These are phyloP conservation scores for Lentinula sp. DNA, from an alignment of 768 basidiomycete genomes.

Conservation along the genomic window DNA sequence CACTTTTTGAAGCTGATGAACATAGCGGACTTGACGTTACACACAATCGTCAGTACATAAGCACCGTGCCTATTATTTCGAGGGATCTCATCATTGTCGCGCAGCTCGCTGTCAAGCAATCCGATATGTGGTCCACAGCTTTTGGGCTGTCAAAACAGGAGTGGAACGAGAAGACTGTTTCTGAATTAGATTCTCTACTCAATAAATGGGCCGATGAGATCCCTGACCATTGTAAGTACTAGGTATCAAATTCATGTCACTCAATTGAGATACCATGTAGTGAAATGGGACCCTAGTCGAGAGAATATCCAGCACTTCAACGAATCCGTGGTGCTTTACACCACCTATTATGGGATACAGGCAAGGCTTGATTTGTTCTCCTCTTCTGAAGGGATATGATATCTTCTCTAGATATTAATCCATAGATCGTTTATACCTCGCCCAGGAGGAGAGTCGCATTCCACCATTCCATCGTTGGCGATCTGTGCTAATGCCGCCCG, in stretches of 20 bases:
- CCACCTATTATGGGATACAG: constrained; percentile 37
- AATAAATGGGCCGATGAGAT: constrained; percentile 76
- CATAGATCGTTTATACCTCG: constrained; percentile 1
- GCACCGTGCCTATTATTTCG: background rate
- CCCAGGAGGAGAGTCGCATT: background rate
- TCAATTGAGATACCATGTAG: background rate
- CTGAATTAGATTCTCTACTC: constrained; percentile 68
- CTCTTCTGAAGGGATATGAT: background rate
- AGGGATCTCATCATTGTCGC: background rate
- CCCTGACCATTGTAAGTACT: constrained; percentile 42
- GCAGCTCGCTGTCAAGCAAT: constrained; percentile 9
- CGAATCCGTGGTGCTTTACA: constrained; percentile 44
- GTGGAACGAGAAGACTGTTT: constrained; percentile 62
- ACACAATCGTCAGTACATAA: constrained; percentile 39
- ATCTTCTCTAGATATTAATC: background rate
- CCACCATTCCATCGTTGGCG: background rate
- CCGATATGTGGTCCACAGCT: background rate
- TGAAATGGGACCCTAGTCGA: constrained; percentile 38
- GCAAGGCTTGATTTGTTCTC: constrained; percentile 12
- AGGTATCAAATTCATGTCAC: background rate
- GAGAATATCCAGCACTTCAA: constrained; percentile 31
- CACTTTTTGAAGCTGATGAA: constrained; percentile 39
- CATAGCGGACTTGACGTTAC: constrained; percentile 43
- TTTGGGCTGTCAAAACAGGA: constrained; percentile 16
- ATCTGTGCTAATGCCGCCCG: constrained; percentile 6